Base-by-base conservation (phyloP, 176 grass and related monocot genomes). In the Eremochloa ophiuroides region DNA sequence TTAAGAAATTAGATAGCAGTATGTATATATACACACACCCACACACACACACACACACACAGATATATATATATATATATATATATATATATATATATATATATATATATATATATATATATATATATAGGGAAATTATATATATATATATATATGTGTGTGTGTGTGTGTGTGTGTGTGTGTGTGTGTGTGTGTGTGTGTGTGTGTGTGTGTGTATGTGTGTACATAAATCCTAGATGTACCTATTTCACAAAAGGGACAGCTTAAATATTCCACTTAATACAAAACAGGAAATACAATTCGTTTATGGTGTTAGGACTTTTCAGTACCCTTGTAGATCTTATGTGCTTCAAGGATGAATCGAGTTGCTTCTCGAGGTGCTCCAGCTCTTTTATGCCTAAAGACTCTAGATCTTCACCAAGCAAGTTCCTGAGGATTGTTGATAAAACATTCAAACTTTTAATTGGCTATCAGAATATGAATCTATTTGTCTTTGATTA, bases 281-380 rank as follows among this genome's bases (percentile, higher is more conserved):
- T 56, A 12, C 1, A 62, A 66, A 56, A 17, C 8, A 68, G 22
- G 14, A 62, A 46, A 41, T 1, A 41, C 31, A 46, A 33, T 1
- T 41, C 41, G 12, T 65, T 80, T 50, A 0, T 23, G 13, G 4
- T 64, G 1, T 25, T 27, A 88, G 26, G 34, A 72, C 2, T 22
- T 2, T 62, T 29, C 22, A 42, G 43, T 95, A 98, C 96, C 88
- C 93, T 89, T 41, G 96, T 93, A 42, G 93, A 95, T 88, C 93
- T 86, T 73, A 95, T 88, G 79, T 98, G 93, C 82, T 83, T 98
- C 80, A 98, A 73, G 47, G 96, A 98, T 37, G 78, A 83, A 86
- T 95, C 96, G 26, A 98, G 96, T 65, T 93, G 84, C 62, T 89
- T 87, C 84, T 98, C 96, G 13, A 98, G 96, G 67, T 74, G 73